phyloP scores from a whole-genome alignment of 2,329 filamentous ascomycete genomes.

The Zymoseptoria brevis region DNA sequence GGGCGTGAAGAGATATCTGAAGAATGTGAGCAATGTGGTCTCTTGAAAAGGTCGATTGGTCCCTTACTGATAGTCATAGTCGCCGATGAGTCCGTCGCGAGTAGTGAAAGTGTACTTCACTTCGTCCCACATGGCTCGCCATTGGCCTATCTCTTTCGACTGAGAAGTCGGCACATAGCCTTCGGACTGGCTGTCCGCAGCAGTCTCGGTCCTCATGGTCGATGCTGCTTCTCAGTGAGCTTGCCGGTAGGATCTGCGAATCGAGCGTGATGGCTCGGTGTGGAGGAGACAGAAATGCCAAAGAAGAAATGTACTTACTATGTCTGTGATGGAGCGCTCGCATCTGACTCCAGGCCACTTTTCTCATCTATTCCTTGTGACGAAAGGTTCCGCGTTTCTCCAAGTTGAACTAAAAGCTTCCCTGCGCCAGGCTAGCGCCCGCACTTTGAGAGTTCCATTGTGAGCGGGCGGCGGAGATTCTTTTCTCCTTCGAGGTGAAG shows the following conservation, averaged over 20 bases:
- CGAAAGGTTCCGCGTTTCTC: not conserved
- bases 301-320: not conserved
- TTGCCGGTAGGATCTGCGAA: not conserved
- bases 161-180: slow-evolving; percentile 2
- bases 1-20: slow-evolving; percentile 16
- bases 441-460: not conserved
- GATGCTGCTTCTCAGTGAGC: not conserved
- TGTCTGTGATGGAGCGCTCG: not conserved
- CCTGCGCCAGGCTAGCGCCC: not conserved
- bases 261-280: not conserved
- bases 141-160: not conserved
- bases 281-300: not conserved
- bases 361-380: not conserved
- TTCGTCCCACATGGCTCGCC: slow-evolving; percentile 6
- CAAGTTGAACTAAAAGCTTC: not conserved
- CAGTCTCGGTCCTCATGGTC: not conserved
- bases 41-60: not conserved
- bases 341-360: not conserved
- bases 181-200: not conserved
- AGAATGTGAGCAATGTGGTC: not conserved
- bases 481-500: not conserved
- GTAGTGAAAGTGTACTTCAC: slow-evolving; percentile 14
- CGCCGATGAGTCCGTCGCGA: slow-evolving; percentile 14
- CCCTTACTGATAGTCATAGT: slow-evolving; percentile 12
- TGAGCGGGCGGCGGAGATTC: not conserved